Evolutionary conservation across 1,284 basidiomycete species (phyloP), one percentile per base, ranked within the genome.

Genomic region (Tilletiopsis washingtonensis): DNA sequence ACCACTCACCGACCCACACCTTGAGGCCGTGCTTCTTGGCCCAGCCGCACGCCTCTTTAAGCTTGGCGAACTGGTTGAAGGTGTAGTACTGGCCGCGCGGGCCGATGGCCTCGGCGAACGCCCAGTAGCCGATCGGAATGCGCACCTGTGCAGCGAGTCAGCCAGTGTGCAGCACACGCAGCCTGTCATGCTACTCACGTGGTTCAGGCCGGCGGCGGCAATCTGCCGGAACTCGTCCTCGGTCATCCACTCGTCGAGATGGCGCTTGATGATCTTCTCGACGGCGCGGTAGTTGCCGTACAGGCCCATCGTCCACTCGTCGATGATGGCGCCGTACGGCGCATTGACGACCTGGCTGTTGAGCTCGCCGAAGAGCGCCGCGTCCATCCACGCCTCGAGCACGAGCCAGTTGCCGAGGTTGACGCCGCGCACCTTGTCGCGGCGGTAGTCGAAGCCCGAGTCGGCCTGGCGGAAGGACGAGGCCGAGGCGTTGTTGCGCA

Each of bases 71-170:
- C 74, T 85, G 87, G 71, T 88, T 86, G n/a, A 89, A 86, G 76
- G 83, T 82, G 57, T 89, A 81, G 75, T 82, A 94, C 0, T 90
- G 90, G 41, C 29, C 40, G 46, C n/a, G 20, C 38, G 37, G 17
- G 36, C 53, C 43, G 24, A 53, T 76, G n/a, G 80, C 80, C 21
- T 86, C 81, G 47, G 90, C 86, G 61, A 87, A 90, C 1, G 90
- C 89, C 91, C 91, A 94, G 73, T 84, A 89, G 17, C 86, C 86
- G 56, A 94, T 86, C 2, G 90, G 89, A 36, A 94, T 75, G 36
- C 90, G 82, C 54, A 90, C 84, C n/a, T n/a, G n/a, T n/a, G n/a
- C n/a, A n/a, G n/a, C n/a, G n/a, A n/a, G n/a, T n/a, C n/a, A n/a
- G n/a, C n/a, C n/a, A n/a, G n/a, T n/a, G n/a, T n/a, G n/a, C n/a